A percentile compares a stretch with the other conserved stretches of the same genome.
Conservation (phyloP, 352 stramenopile genomes). For the Peronosclerospora sorghi region DNA sequence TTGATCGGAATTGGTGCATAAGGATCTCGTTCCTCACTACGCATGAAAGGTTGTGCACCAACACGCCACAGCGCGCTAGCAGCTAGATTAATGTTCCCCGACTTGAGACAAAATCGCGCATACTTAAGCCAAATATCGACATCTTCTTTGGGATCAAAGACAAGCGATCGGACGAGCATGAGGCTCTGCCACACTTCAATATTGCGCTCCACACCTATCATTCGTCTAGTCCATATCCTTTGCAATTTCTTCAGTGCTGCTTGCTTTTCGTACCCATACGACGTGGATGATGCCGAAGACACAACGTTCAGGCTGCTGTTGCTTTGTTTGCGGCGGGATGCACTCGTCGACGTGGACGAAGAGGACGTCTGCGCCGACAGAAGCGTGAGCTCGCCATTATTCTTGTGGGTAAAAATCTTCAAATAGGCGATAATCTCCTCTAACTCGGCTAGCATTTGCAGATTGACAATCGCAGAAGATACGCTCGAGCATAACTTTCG, state of each 20-base stretch:
- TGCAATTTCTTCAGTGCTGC: slow-evolving; percentile 63
- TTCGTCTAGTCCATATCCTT: slow-evolving; percentile 73
- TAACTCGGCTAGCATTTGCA: slow-evolving; percentile 96
- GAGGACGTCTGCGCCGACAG: slow-evolving; percentile 32
- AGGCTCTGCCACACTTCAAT: slow-evolving; percentile 90
- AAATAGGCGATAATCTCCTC: too few species aligned
- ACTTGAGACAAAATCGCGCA: too few species aligned
- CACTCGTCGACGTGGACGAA: slow-evolving; percentile 41
- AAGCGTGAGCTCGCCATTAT: slow-evolving; percentile 70
- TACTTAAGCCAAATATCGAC: slow-evolving; percentile 88
- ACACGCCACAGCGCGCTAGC: too few species aligned
- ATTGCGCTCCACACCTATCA: too few species aligned
- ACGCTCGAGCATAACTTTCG: slow-evolving; percentile 95
- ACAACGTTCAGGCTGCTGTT: too few species aligned
- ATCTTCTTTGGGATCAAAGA: slow-evolving; percentile 77
- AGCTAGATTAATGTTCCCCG: too few species aligned
- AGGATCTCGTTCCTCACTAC: slow-evolving; percentile 57
- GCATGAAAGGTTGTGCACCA: slow-evolving; percentile 69
- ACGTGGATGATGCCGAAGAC: slow-evolving; percentile 57
- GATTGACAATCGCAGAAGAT: slow-evolving; percentile 93
- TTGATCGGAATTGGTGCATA: slow-evolving; percentile 46
- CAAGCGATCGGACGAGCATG: slow-evolving; percentile 87
- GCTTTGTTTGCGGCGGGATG: too few species aligned
- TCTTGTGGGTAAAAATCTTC: too few species aligned
- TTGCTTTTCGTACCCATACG: slow-evolving; percentile 65